These are phyloP conservation scores for Carnegiea gigantea DNA, from an alignment of 179 eudicot species.

Conservation along the genomic window DNA sequence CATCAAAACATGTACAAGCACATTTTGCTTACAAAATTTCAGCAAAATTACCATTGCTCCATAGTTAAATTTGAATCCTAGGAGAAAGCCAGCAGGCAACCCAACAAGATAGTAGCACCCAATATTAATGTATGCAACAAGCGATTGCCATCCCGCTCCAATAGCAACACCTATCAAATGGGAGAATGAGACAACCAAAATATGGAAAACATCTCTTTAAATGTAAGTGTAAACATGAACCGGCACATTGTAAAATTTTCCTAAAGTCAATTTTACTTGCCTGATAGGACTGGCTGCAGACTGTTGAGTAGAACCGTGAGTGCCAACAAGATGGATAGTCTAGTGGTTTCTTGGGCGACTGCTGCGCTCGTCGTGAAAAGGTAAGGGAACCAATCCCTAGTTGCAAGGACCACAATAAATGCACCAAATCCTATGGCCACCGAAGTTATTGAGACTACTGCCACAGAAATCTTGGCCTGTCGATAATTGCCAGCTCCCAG, in stretches of 20 bases:
- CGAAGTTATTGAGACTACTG: constrained; percentile 61
- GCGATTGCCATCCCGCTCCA: constrained; percentile 82
- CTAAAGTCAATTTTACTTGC: constrained; percentile 28
- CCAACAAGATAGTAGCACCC: constrained; percentile 67
- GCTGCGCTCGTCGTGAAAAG: constrained; percentile 68
- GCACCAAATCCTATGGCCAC: constrained; percentile 54
- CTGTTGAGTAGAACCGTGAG: constrained; percentile 69
- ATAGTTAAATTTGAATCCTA: constrained; percentile 53
- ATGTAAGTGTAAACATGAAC: neutral
- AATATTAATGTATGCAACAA: constrained; percentile 70
- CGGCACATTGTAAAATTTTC: neutral
- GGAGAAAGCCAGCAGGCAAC: constrained; percentile 60
- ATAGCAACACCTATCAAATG: constrained; percentile 56
- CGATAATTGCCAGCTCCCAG: constrained; percentile 73
- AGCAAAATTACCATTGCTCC: constrained; percentile 51
- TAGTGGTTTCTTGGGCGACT: constrained; percentile 61
- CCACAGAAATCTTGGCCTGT: constrained; percentile 60
- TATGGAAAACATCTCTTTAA: neutral
- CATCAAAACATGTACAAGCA: neutral
- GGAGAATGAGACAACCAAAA: neutral
- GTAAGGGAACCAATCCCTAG: constrained; percentile 64
- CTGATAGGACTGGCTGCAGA: constrained; percentile 86
- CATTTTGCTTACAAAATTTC: neutral
- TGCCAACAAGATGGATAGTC: constrained; percentile 58
- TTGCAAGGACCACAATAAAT: constrained; percentile 46